A percentile compares a stretch with the other conserved stretches of the same genome.
Conservation (phyloP, 352 stramenopile species). For the Phytophthora citrophthora region DNA sequence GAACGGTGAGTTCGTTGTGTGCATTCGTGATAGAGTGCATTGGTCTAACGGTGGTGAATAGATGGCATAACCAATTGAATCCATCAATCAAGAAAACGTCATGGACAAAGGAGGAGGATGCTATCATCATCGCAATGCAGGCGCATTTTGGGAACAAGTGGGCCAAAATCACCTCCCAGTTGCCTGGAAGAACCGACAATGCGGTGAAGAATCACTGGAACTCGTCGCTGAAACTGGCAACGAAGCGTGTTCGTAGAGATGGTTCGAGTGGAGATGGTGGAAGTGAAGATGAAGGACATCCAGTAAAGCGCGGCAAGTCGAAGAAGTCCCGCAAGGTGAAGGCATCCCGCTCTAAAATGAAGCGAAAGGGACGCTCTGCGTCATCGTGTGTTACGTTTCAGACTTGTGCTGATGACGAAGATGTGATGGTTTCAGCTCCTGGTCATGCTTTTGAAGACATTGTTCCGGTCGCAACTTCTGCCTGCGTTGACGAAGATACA, state of each 20-base stretch:
- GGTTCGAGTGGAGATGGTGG: too few relatives aligned
- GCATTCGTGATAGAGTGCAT: neutral
- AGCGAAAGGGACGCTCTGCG: neutral
- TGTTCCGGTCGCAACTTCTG: neutral
- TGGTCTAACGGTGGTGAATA: slow-evolving; percentile 22
- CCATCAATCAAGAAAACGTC: slow-evolving; percentile 78
- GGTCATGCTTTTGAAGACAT: neutral
- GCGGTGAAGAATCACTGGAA: slow-evolving; percentile 98
- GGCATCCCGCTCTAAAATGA: slow-evolving; percentile 1
- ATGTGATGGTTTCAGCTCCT: neutral
- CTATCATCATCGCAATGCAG: slow-evolving; percentile 85
- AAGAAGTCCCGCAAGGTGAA: slow-evolving; percentile 30
- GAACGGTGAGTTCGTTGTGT: slow-evolving; percentile 51
- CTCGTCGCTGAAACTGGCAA: slow-evolving; percentile 75
- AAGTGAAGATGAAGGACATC: too few relatives aligned
- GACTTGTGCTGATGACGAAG: too few relatives aligned
- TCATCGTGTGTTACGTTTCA: neutral
- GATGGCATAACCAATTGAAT: slow-evolving; percentile 89
- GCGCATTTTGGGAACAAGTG: slow-evolving; percentile 94
- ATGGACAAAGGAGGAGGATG: slow-evolving; percentile 87
- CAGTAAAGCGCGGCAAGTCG: too few relatives aligned
- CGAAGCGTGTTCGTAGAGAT: slow-evolving; percentile 33
- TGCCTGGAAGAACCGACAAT: slow-evolving; percentile 97
- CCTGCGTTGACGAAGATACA: neutral
- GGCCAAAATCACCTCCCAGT: slow-evolving; percentile 96